phyloP scores from a whole-genome alignment of 208 protist species.

The Leptomonas pyrrhocoris region DNA sequence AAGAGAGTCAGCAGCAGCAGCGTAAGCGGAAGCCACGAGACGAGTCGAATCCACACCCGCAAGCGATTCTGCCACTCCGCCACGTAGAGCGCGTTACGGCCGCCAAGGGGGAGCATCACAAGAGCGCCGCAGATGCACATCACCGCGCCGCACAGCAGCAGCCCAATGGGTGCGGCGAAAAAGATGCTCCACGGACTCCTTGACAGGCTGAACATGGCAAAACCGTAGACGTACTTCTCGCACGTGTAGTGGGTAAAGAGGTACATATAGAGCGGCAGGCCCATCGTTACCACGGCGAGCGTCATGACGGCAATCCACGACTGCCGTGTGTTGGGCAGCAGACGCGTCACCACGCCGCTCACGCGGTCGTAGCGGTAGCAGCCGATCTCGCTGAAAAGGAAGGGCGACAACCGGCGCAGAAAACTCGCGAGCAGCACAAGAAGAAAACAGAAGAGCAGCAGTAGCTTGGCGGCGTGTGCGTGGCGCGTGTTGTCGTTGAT shows the following conservation, averaged over 20 bases:
- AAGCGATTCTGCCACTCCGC: constrained; percentile 7
- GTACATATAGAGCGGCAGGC: constrained; percentile 22
- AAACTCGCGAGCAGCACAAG: constrained; percentile 25
- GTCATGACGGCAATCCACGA: constrained; percentile 31
- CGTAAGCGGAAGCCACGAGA: constrained; percentile 25
- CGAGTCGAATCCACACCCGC: constrained; percentile 14
- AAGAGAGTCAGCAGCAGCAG: constrained; percentile 25
- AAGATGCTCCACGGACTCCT: background rate
- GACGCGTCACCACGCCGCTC: constrained; percentile 15
- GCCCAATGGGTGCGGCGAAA: constrained; percentile 3
- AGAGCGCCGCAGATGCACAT: constrained; percentile 3
- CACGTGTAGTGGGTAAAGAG: constrained; percentile 30
- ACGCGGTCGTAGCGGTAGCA: constrained; percentile 31
- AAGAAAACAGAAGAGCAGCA: constrained; percentile 1
- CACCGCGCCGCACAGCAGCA: constrained; percentile 20
- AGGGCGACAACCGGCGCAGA: constrained; percentile 21
- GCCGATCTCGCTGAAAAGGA: constrained; percentile 17
- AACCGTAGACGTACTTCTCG: constrained; percentile 15
- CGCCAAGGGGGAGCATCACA: constrained; percentile 14
- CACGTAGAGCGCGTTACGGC: constrained; percentile 23
- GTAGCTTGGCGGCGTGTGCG: background rate
- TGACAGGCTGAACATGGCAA: constrained; percentile 25
- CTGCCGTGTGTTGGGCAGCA: constrained; percentile 27
- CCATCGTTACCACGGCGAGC: constrained; percentile 17
- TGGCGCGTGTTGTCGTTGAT: background rate